These are phyloP conservation scores for Phytopythium boreale DNA, from an alignment of 352 stramenopile genomes.

Conservation along the genomic window DNA sequence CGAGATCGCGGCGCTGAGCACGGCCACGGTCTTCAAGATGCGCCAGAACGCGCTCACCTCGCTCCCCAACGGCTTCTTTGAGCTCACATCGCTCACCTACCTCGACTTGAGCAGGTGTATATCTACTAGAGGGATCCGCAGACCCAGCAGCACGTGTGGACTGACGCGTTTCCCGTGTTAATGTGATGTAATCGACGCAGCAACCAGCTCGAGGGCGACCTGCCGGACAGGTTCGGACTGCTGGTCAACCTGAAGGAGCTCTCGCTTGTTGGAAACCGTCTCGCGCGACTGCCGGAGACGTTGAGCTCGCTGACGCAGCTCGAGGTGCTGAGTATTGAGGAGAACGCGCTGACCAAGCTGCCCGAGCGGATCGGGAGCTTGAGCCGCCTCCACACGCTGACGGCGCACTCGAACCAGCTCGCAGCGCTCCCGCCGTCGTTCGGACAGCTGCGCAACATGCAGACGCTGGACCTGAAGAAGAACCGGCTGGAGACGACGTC, in stretches of 20 bases:
- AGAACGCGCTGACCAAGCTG: slow-evolving; percentile 51
- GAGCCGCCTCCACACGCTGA: slow-evolving; percentile 54
- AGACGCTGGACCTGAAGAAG: slow-evolving; percentile 77
- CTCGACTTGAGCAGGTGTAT: slow-evolving; percentile 71
- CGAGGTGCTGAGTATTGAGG: slow-evolving; percentile 57
- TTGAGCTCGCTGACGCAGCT: slow-evolving; percentile 42
- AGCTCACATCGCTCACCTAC: slow-evolving; percentile 52
- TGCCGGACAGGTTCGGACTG: slow-evolving; percentile 49
- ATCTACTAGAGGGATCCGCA: not conserved
- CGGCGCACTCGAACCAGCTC: slow-evolving; percentile 63
- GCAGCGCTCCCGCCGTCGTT: slow-evolving; percentile 45
- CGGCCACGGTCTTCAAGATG: slow-evolving; percentile 63
- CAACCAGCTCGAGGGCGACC: slow-evolving; percentile 53
- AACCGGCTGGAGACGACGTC: slow-evolving; percentile 54
- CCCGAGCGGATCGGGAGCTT: slow-evolving; percentile 53
- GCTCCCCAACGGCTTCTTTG: slow-evolving; percentile 65
- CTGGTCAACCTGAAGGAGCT: slow-evolving; percentile 65
- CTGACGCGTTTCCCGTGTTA: not conserved
- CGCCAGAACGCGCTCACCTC: slow-evolving; percentile 58
- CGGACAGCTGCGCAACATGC: slow-evolving; percentile 37
- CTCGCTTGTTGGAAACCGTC: slow-evolving; percentile 53
- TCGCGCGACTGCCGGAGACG: slow-evolving; percentile 51
- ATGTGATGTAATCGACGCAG: slow-evolving; percentile 26
- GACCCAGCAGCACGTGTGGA: too few relatives aligned
- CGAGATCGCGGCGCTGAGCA: slow-evolving; percentile 48